Conservation (phyloP, 2,329 filamentous ascomycete species). For the Dothiorella sarmentorum region DNA sequence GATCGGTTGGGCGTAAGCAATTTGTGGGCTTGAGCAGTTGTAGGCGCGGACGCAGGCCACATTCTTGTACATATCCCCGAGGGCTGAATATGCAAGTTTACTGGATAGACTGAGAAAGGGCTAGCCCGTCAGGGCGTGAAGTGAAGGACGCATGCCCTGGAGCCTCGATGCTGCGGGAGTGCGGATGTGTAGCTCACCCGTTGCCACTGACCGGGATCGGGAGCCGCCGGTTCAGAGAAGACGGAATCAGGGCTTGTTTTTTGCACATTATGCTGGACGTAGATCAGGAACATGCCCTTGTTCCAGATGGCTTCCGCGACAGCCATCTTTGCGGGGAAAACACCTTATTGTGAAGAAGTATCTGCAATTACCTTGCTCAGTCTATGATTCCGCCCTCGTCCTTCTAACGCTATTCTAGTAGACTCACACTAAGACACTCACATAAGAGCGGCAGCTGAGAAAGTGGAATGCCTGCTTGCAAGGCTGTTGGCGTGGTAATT, state of each 20-base stretch:
- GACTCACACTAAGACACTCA: too few relatives aligned
- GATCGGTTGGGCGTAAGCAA: not conserved
- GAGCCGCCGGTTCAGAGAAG: not conserved
- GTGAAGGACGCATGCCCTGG: not conserved
- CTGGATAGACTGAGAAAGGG: not conserved
- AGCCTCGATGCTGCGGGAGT: not conserved
- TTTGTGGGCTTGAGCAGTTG: not conserved
- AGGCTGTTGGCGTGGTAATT: not conserved
- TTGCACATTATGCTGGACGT: not conserved
- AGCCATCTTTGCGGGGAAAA: not conserved
- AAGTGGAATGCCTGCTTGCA: not conserved
- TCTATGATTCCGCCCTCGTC: not conserved
- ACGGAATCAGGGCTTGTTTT: not conserved
- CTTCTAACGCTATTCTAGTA: too few relatives aligned
- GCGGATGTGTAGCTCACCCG: not conserved
- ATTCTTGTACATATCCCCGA: too few relatives aligned
- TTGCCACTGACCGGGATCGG: not conserved
- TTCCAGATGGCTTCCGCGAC: not conserved
- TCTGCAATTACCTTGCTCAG: too few relatives aligned
- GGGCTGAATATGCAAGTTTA: not conserved
- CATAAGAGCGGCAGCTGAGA: not conserved
- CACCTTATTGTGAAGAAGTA: not conserved
- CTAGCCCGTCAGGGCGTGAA: not conserved
- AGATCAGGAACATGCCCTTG: not conserved
- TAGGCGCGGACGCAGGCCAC: too few relatives aligned